Evolutionary conservation across 805 yeast species (phyloP).

Genomic region (Jamesozyma spencerorum): DNA sequence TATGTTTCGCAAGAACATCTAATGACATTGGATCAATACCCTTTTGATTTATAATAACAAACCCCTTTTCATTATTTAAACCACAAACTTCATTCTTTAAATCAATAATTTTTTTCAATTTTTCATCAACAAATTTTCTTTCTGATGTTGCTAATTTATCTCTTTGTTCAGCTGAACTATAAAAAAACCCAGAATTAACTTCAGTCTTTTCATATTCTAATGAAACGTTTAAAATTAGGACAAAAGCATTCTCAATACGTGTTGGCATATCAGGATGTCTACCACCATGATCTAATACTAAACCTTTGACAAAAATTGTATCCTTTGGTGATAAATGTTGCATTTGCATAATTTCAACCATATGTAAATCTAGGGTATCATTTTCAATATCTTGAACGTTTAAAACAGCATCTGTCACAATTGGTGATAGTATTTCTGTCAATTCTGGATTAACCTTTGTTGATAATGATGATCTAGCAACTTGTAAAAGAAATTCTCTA

Average conservation of each 20-base stretch:
- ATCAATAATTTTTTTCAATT: conserved; percentile 81
- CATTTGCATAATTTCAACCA: conserved; percentile 98
- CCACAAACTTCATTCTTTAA: conserved; percentile 89
- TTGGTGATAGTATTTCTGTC: conserved; percentile 77
- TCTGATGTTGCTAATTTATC: conserved; percentile 90
- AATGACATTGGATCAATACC: conserved; percentile 98
- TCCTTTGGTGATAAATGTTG: conserved; percentile 83
- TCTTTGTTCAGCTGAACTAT: conserved; percentile 91
- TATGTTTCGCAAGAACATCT: conserved; percentile 86
- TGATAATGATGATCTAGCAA: conserved; percentile 79
- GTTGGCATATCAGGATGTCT: conserved; percentile 99
- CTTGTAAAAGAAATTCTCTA: conserved; percentile 82
- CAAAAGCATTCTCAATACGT: conserved; percentile 68
- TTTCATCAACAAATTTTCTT: conserved; percentile 89
- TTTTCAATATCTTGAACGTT: conserved; percentile 50
- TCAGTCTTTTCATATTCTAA: conserved; percentile 96
- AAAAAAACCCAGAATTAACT: conserved; percentile 91
- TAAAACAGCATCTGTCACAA: conserved; percentile 92
- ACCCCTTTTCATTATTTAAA: conserved; percentile 58
- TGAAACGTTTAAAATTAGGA: conserved; percentile 84
- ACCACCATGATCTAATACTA: conserved; percentile 96
- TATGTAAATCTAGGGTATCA: conserved; percentile 71
- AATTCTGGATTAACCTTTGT: conserved; percentile 78
- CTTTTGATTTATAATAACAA: conserved; percentile 93
- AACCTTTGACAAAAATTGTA: conserved; percentile 74